phyloP scores from a whole-genome alignment of 2,329 filamentous ascomycete genomes.

The Clathrospora elynae region DNA sequence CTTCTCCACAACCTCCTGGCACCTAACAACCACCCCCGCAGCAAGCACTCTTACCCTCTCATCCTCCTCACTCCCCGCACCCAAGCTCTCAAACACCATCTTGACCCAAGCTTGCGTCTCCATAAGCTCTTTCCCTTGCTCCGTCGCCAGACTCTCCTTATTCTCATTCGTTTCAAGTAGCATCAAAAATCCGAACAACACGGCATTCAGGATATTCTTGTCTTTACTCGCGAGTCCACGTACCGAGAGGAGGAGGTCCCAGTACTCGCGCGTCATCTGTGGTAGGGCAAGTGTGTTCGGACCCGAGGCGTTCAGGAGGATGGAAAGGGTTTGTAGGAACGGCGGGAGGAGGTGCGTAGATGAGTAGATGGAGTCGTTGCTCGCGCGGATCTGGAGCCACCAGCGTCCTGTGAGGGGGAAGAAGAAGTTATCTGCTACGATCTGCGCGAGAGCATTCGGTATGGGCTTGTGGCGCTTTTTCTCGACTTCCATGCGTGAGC shows the following conservation, averaged over 20 bases:
- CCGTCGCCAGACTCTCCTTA: constrained; percentile 71
- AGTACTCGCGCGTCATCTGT: constrained; percentile 82
- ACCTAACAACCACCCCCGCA: constrained; percentile 75
- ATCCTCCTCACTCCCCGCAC: constrained; percentile 65
- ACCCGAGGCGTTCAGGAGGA: constrained; percentile 82
- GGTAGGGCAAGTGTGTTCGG: constrained; percentile 76
- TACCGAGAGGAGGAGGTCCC: constrained; percentile 78
- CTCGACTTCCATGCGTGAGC: constrained; percentile 72
- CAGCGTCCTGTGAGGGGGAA: constrained; percentile 83
- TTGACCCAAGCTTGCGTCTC: constrained; percentile 89
- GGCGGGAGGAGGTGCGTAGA: constrained; percentile 76
- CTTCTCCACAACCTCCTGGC: constrained; percentile 80
- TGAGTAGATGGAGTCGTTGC: constrained; percentile 64
- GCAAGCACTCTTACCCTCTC: constrained; percentile 79
- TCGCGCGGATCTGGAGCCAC: constrained; percentile 65
- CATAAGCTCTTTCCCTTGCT: constrained; percentile 75
- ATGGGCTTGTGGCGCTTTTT: constrained; percentile 64
- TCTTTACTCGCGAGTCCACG: constrained; percentile 61
- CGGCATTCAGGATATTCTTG: constrained; percentile 69
- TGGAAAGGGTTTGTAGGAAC: constrained; percentile 82
- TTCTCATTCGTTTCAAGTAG: constrained; percentile 82
- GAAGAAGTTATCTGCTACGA: constrained; percentile 81
- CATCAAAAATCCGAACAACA: constrained; percentile 79
- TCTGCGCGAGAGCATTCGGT: constrained; percentile 76
- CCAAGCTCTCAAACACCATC: constrained; percentile 67